phyloP scores from a whole-genome alignment of 208 protist genomes.

The Wallacemonas sp. region DNA sequence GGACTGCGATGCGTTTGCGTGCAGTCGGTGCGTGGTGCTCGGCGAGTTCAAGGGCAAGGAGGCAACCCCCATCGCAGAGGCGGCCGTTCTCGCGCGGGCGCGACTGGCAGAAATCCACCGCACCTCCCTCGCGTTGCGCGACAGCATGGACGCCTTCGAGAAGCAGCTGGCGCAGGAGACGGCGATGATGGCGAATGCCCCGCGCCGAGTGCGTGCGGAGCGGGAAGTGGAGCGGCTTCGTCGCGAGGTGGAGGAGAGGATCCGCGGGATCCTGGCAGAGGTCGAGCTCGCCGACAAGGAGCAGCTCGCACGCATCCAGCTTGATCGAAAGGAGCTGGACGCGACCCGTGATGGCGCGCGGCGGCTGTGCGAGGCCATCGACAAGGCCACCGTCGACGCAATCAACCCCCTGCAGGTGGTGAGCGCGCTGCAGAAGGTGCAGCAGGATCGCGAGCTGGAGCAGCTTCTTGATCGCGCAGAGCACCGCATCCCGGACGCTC shows the following conservation, averaged over 20 bases:
- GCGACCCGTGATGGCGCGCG: conserved; percentile 31
- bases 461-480: conserved; percentile 41
- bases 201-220: conserved; percentile 49
- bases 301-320: conserved; percentile 38
- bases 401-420: conserved; percentile 34
- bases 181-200: conserved; percentile 36
- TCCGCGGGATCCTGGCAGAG: conserved; percentile 31
- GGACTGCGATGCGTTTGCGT: conserved; percentile 57
- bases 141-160: conserved; percentile 45
- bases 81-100: conserved; percentile 49
- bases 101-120: conserved; percentile 47
- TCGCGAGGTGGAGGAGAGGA: conserved; percentile 58
- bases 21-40: conserved; percentile 71
- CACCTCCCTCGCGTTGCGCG: conserved; percentile 35
- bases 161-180: conserved; percentile 45
- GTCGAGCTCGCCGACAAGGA: conserved; percentile 50
- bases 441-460: conserved; percentile 53
- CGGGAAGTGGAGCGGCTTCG: conserved; percentile 58
- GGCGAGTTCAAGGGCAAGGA: conserved; percentile 53
- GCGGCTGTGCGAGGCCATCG: conserved; percentile 29
- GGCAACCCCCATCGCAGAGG: conserved; percentile 62
- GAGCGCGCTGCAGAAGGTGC: conserved; percentile 49
- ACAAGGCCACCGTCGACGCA: conserved; percentile 22
- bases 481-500: conserved; percentile 33
- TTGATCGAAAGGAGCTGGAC: conserved; percentile 35